These are phyloP conservation scores for Chytriomyces sp. DNA, from an alignment of 192 early-diverging fungal genomes.

Conservation along the genomic window DNA sequence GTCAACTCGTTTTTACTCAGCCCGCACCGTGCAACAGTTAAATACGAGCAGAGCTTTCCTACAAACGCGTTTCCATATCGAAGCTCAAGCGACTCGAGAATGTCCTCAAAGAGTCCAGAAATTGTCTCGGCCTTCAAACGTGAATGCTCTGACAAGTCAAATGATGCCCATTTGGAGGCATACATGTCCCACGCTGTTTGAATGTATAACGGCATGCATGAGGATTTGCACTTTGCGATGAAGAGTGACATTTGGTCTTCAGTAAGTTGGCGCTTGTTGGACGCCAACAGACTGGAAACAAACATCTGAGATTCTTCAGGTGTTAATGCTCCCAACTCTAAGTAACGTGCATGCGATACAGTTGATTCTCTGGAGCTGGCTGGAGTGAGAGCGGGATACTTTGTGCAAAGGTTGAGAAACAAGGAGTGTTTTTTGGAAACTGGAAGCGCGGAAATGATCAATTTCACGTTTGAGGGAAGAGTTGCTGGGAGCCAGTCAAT, in stretches of 20 bases:
- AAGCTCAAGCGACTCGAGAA: conserved; percentile 22
- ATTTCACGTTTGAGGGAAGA: conserved; percentile 30
- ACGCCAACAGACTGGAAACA: not conserved
- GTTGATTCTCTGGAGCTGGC: not conserved
- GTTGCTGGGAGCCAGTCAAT: conserved; percentile 37
- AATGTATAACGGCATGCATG: conserved; percentile 35
- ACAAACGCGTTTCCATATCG: conserved; percentile 32
- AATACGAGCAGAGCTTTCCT: not conserved
- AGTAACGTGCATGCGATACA: conserved; percentile 5
- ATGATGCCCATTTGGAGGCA: conserved; percentile 27
- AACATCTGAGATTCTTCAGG: not conserved
- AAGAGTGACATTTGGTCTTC: conserved; percentile 16
- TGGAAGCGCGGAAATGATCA: not conserved
- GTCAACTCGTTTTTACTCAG: conserved; percentile 33
- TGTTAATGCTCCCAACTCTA: conserved; percentile 23
- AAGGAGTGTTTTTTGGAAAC: conserved; percentile 25
- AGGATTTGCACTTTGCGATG: conserved; percentile 15
- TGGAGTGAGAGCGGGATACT: conserved; percentile 11
- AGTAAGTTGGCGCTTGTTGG: conserved; percentile 4
- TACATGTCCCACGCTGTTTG: conserved; percentile 10
- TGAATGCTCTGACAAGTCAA: not conserved
- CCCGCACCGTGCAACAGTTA: conserved; percentile 33
- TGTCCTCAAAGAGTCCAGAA: conserved; percentile 29
- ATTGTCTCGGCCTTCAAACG: conserved; percentile 21
- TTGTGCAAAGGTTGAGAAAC: conserved; percentile 16